Evolutionary conservation across 2,329 filamentous ascomycete species (phyloP), one percentile per base, ranked within the genome.

Genomic region (Trichophyton rubrum): DNA sequence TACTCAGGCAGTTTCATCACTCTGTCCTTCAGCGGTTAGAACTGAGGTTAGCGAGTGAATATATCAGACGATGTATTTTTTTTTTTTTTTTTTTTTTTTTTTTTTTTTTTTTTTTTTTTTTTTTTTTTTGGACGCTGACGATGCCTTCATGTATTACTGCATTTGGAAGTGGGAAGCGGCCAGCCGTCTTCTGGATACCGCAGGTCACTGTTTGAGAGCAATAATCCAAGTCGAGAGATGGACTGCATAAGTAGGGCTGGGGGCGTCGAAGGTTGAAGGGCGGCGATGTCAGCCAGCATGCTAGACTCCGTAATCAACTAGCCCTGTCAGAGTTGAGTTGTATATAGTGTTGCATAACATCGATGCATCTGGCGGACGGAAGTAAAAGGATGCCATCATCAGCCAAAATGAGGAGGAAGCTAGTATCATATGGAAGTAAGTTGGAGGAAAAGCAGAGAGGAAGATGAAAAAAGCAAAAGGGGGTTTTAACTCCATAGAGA

Each of bases 111-210:
- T n/a, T n/a, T n/a, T n/a, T n/a, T n/a, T n/a, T n/a, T n/a, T n/a
- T 27, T 33, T 24, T 15, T 17, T 35, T 22, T 33, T 4, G 45
- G 30, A 55, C 11, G 51, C n/a, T 55, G 51, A 9, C 13, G 51
- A 55, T 35, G 30, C 30, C 51, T 55, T 55, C 30, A 33, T 17
- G 24, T 20, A 35, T 27, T 55, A 55, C 51, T 20, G 51, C 8
- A 55, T 55, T 38, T 35, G 51, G 51, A 55, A 55, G 51, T 55
- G n/a, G 51, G n/a, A 33, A 55, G 51, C 51, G 51, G 51, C 27
- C 51, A 15, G 51, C 20, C 51, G 33, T 38, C 6, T 51, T 51
- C 45, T 9, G 33, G 30, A 30, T 30, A 24, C 9, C 17, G 49
- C 33, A 35, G 33, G 33, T 13, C 33, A 35, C 9, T 35, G 13